phyloP scores from a whole-genome alignment of 2,329 filamentous ascomycete species.

The Xylariaceae sp. region DNA sequence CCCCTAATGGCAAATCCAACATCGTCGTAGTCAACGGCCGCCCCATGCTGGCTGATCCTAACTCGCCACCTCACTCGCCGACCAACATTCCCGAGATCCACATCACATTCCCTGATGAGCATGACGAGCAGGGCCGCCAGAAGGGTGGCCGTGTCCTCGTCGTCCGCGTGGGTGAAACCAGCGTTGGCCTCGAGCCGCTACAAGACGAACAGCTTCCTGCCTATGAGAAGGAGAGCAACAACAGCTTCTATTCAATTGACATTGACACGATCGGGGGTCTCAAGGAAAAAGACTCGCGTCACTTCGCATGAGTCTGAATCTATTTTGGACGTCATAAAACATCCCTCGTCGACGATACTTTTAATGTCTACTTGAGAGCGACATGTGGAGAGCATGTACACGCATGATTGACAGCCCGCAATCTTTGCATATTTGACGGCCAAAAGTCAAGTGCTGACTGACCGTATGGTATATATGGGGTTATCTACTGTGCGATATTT shows the following conservation, averaged over 20 bases:
- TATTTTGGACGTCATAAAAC: not conserved
- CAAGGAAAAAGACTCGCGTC: slow-evolving; percentile 73
- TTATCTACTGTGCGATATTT: slow-evolving; percentile 13
- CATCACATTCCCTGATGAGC: slow-evolving; percentile 96
- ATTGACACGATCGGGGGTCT: slow-evolving; percentile 91
- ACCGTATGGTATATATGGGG: slow-evolving; percentile 15
- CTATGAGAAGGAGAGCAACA: slow-evolving; percentile 77
- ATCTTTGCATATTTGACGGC: slow-evolving; percentile 8
- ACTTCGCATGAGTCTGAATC: slow-evolving; percentile 27
- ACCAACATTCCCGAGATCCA: slow-evolving; percentile 90
- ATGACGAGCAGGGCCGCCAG: slow-evolving; percentile 77
- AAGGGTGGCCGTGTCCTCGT: slow-evolving; percentile 87
- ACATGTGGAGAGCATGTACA: slow-evolving; percentile 4
- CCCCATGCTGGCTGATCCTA: slow-evolving; percentile 72
- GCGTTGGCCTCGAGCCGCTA: slow-evolving; percentile 84
- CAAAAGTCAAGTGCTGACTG: slow-evolving; percentile 21
- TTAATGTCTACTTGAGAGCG: too few species aligned
- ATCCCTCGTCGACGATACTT: too few species aligned
- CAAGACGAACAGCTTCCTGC: slow-evolving; percentile 78
- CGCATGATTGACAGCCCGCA: slow-evolving; percentile 12
- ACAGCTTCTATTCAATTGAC: slow-evolving; percentile 88
- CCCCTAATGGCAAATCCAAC: slow-evolving; percentile 59
- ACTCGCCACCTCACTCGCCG: slow-evolving; percentile 73
- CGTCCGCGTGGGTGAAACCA: slow-evolving; percentile 84
- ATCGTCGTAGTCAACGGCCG: slow-evolving; percentile 73